Base-by-base conservation (phyloP, 2,329 filamentous ascomycete genomes). In the Penicillium sp. region DNA sequence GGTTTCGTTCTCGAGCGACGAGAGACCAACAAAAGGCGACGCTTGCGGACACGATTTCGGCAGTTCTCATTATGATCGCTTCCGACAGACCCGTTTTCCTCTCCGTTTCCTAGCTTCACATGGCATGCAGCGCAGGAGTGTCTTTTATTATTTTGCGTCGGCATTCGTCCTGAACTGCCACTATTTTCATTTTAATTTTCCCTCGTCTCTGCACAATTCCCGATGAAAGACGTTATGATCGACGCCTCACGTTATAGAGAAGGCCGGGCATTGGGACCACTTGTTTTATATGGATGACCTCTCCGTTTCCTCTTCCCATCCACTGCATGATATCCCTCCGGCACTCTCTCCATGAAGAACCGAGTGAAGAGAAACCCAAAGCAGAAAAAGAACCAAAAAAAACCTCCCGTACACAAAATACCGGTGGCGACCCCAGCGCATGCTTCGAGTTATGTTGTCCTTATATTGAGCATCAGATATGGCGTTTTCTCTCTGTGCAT, bases 181-280 rank as follows among this genome's bases (percentile, higher is more conserved):
- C 18, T 30, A 27, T 35, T 19, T 26, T 18, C 15, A 26, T 34
- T 30, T 34, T 13, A 34, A 33, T 27, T 31, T 14, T 21, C 29
- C 47, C 34, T 49, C 51, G 36, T 57, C 50, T 48, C 54, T 53
- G 61, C 56, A 54, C 57, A 43, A 46, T 45, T 43, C 41, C 42
- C 48, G 51, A 62, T 55, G 58, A 62, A 63, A 63, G 61, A 63
- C 54, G 53, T 64, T 64, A 67, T 58, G 64, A 65, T 65, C 60
- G 56, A 65, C 61, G 62, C 58, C 58, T 64, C 57, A 64, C 62
- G 59, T 57, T 59, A 65, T 67, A 66, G 62, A 65, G 55, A 62
- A 59, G 59, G 54, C 47, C 50, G 51, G 57, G 53, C 45, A 47
- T 52, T 48, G 44, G 51, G 48, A 36, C 34, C 30, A 45, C 41